Percentiles rank a stretch among this genome's conserved stretches.
Conservation (phyloP, 441 rosid species). For the Brassica balearica region DNA sequence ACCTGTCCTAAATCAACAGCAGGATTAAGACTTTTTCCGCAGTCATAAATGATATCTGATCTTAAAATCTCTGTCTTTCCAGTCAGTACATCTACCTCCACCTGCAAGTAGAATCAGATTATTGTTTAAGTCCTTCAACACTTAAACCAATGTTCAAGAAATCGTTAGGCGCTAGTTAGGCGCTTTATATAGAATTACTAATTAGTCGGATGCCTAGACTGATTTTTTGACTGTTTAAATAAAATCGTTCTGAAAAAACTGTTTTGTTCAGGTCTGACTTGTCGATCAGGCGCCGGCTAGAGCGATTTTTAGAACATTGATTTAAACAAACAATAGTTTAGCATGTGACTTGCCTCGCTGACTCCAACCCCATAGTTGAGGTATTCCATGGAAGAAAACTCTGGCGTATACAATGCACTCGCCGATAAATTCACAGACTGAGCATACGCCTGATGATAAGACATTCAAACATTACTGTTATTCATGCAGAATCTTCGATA, state of each 20-base stretch:
- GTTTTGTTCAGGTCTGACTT: too few species aligned
- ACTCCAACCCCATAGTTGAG: constrained; percentile 82
- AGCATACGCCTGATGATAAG: constrained; percentile 58
- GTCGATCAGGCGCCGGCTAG: too few species aligned
- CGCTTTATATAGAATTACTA: too few species aligned
- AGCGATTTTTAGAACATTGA: too few species aligned
- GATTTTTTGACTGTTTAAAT: too few species aligned
- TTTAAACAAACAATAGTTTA: neutral
- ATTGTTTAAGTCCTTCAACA: neutral
- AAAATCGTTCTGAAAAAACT: too few species aligned
- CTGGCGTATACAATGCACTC: constrained; percentile 59
- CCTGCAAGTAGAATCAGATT: constrained; percentile 50
- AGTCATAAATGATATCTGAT: constrained; percentile 80
- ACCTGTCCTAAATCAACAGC: constrained; percentile 99
- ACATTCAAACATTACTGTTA: neutral
- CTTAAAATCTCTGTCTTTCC: constrained; percentile 74
- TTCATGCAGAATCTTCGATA: neutral
- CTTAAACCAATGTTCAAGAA: neutral
- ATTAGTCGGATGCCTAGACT: too few species aligned
- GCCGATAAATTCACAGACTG: constrained; percentile 63
- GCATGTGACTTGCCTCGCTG: constrained; percentile 70
- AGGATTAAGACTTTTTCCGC: constrained; percentile 95
- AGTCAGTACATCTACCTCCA: constrained; percentile 80
- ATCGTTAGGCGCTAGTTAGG: too few species aligned
- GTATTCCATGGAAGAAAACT: constrained; percentile 50